Evolutionary conservation across 352 stramenopile genomes (phyloP).

Genomic region (Globisporangium recalcitrans): DNA sequence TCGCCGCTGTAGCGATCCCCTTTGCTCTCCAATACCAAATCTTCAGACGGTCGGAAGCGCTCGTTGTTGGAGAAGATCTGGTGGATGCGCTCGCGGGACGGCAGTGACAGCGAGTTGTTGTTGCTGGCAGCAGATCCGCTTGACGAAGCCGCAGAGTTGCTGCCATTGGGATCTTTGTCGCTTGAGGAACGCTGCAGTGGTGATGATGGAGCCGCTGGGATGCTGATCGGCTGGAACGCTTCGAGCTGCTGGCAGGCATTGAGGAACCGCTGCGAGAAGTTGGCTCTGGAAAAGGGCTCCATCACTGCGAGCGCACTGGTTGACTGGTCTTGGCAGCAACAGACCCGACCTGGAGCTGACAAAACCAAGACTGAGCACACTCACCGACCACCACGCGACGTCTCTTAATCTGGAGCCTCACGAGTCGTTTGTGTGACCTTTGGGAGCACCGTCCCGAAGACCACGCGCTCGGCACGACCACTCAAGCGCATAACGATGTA

Average conservation of each 20-base stretch:
- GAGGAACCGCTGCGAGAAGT: conserved; percentile 22
- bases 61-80: conserved; percentile 14
- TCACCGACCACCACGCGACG: background rate
- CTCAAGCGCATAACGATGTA: background rate
- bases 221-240: conserved; percentile 18
- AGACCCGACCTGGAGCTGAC: background rate
- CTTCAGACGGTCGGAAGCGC: conserved; percentile 14
- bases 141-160: background rate
- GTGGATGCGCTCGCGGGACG: conserved; percentile 9
- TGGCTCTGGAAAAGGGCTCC: conserved; percentile 9
- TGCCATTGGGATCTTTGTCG: background rate
- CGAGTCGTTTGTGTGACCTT: background rate
- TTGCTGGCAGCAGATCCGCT: background rate
- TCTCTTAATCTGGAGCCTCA: background rate
- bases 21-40: conserved; percentile 3
- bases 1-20: background rate
- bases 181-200: background rate
- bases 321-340: background rate
- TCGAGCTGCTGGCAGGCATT: conserved; percentile 30
- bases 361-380: background rate
- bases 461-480: background rate
- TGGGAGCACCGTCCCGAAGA: background rate
- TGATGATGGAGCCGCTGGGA: background rate
- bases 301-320: background rate
- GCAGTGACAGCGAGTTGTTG: conserved; percentile 6